Base-by-base conservation (phyloP, 768 basidiomycete species). In the Boletus rufocinnamomeus region DNA sequence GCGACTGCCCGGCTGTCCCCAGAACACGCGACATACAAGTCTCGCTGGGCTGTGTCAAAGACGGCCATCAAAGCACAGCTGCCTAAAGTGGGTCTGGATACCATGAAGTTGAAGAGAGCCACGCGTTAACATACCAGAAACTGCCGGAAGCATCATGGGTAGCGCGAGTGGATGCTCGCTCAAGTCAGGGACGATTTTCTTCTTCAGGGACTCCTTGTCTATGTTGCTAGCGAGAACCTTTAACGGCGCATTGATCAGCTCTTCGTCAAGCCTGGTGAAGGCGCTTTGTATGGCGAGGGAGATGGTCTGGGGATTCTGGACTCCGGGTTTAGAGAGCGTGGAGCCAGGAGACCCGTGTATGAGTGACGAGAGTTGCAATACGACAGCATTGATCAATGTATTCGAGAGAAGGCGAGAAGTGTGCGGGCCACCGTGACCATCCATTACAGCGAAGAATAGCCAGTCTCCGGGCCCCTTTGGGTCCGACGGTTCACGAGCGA, bases 1-100 rank as follows among this genome's bases (percentile, higher is more conserved):
- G 96, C 95, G 7, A 99, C 94, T 14, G 97, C 97, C 49, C 97
- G 84, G 69, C 92, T 91, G 70, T 99, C 97, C 0, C 97, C 97
- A 6, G 94, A 88, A 64, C 87, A 87, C 10, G 96, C 96, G 35
- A 98, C 85, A 66, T 97, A 96, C 28, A 98, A 72, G 69, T 94
- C 86, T 46, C 80, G 82, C 58, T 89, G 82, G 7, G 88, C 85
- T 0, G 91, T 91, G 69, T 98, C 96, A 57, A 99, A 83, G 47
- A 95, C 72, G 0, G 95, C 88, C 72, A 95, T 80, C 55, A 99
- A 76, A 1, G 96, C 94, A 72, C 96, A 98, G 58, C 93, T 94
- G 4, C 96, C 96, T 82, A 69, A 25, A 62, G 55, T 38, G 28
- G 21, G 54, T 58, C 35, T 64, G 43, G 69, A 58, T 50, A 27